Conservation (phyloP, 2,329 filamentous ascomycete species). For the Talaromyces sp. region DNA sequence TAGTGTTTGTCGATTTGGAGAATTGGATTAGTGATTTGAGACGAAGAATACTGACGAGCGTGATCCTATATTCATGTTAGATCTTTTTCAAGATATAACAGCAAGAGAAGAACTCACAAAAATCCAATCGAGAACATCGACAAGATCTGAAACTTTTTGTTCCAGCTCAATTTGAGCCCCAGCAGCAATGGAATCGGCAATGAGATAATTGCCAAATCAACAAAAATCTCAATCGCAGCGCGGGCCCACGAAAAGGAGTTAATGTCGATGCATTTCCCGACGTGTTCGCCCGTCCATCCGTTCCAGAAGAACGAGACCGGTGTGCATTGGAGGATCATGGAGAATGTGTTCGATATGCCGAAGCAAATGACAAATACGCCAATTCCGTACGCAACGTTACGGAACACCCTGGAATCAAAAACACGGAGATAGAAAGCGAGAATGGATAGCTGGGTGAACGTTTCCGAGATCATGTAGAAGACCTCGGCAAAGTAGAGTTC, state of each 20-base stretch:
- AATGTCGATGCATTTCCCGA: constrained; percentile 47
- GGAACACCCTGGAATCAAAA: constrained; percentile 41
- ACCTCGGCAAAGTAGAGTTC: constrained; percentile 25
- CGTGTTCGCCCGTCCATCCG: constrained; percentile 45
- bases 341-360: constrained; percentile 30
- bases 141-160: constrained; percentile 46
- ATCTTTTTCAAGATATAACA: background rate
- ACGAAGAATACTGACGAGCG: constrained; percentile 38
- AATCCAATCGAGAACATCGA: constrained; percentile 50
- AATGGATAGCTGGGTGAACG: constrained; percentile 48
- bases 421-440: constrained; percentile 54
- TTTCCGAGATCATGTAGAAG: constrained; percentile 45
- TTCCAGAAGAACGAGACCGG: constrained; percentile 49
- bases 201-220: constrained; percentile 50
- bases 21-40: constrained; percentile 37
- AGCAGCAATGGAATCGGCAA: constrained; percentile 46
- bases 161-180: constrained; percentile 41
- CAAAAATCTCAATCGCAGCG: constrained; percentile 48
- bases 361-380: constrained; percentile 47
- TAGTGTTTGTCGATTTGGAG: constrained; percentile 34
- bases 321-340: constrained; percentile 22
- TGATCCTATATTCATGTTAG: constrained; percentile 27
- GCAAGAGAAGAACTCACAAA: constrained; percentile 26
- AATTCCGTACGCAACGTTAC: constrained; percentile 41
- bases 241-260: constrained; percentile 49